phyloP scores from a whole-genome alignment of 257 asterid species.

The Gentiana macrophylla region DNA sequence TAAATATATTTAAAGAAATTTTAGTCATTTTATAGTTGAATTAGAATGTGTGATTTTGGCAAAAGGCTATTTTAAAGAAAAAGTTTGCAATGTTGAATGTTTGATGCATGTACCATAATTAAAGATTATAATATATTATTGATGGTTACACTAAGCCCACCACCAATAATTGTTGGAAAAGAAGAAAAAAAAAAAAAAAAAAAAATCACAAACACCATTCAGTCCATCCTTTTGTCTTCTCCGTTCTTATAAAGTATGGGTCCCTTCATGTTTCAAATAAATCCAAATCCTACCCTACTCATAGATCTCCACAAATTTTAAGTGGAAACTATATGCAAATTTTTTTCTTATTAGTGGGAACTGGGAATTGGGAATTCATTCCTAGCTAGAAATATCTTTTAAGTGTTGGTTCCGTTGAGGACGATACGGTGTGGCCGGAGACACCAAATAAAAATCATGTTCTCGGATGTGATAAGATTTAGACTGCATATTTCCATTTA shows the following conservation, averaged over 20 bases:
- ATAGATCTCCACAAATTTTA: constrained; percentile 1
- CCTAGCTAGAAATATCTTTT: constrained; percentile 8
- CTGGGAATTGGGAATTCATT: not conserved
- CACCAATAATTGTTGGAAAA: constrained; percentile 19
- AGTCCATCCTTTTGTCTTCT: not conserved
- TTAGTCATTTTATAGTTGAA: no score
- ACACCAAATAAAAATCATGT: not conserved
- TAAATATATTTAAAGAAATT: no score
- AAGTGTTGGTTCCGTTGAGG: not conserved
- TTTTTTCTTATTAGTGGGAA: constrained; percentile 2
- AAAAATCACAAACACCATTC: constrained; percentile 12
- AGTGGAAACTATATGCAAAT: no score
- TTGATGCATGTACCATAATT: constrained; percentile 21
- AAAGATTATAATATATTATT: constrained; percentile 20
- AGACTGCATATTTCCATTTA: not conserved
- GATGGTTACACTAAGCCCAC: constrained; percentile 31
- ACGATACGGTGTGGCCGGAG: not conserved
- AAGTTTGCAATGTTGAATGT: constrained; percentile 1
- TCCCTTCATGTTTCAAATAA: constrained; percentile 12
- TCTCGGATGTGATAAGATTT: constrained; percentile 1
- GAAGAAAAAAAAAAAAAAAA: constrained; percentile 9
- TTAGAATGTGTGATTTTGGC: no score
- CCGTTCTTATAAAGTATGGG: constrained; percentile 12
- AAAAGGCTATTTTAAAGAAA: no score
- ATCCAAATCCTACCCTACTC: constrained; percentile 14